Percentiles rank a stretch among this genome's conserved stretches.
Evolutionary conservation across 805 yeast species (phyloP).

Genomic region (Sugiyamaella lignohabitans): DNA sequence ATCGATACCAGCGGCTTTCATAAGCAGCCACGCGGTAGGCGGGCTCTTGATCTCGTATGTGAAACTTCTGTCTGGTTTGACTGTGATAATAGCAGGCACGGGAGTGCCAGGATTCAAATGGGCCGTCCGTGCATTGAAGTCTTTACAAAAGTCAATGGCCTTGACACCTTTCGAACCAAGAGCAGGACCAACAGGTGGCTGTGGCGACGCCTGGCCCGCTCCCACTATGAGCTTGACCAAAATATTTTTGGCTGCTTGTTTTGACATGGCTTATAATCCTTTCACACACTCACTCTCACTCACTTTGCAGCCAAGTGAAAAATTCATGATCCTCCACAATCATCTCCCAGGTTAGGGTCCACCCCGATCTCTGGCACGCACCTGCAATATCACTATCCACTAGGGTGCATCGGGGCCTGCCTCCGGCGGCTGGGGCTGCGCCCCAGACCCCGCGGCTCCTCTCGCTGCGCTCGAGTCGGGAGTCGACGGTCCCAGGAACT

Average conservation of each 20-base stretch:
- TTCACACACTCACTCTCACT: too few relatives aligned
- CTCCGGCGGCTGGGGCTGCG: too few relatives aligned
- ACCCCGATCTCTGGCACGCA: too few relatives aligned
- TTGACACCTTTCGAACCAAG: conserved; percentile 97
- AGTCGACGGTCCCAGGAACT: too few relatives aligned
- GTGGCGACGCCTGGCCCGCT: conserved; percentile 97
- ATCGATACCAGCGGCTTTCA: conserved; percentile 71
- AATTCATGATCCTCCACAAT: too few relatives aligned
- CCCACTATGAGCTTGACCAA: conserved; percentile 86
- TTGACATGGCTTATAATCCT: too few relatives aligned
- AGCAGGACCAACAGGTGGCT: conserved; percentile 99
- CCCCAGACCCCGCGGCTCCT: too few relatives aligned
- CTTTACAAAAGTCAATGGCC: conserved; percentile 97
- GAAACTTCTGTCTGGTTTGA: conserved; percentile 89
- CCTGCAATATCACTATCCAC: too few relatives aligned
- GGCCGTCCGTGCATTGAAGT: conserved; percentile 95
- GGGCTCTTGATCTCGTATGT: conserved; percentile 84
- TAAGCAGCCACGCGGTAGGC: conserved; percentile 77
- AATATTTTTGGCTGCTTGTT: conserved; percentile 46
- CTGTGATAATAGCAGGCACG: conserved; percentile 75
- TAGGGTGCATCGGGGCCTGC: too few relatives aligned
- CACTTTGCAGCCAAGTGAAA: too few relatives aligned
- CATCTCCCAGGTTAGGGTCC: too few relatives aligned
- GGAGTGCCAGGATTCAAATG: conserved; percentile 81
- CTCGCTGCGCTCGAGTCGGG: too few relatives aligned